Base-by-base conservation (phyloP, 2,329 filamentous ascomycete genomes). In the Fonsecaea nubica region DNA sequence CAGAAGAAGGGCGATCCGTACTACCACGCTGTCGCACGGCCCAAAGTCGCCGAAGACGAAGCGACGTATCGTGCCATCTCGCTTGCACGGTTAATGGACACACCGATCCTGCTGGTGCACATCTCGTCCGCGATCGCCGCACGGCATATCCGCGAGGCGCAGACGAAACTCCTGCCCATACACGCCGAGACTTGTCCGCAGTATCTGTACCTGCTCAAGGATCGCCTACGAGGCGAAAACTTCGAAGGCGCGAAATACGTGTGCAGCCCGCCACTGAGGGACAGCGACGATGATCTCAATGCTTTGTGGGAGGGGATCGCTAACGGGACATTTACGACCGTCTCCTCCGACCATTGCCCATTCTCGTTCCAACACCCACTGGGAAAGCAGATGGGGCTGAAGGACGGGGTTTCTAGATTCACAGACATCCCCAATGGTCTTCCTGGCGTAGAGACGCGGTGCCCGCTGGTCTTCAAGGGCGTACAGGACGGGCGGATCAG, bases 141-240 rank as follows among this genome's bases (percentile, higher is more conserved):
- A 10, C 72, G 76, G 4, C 80, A 83, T 67, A 82, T 86, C 58
- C 79, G 82, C 36, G 74, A 78, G 13, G 84, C 85, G 0, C 84
- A 87, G 72, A 80, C 80, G 8, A 73, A 78, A 6, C 79, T 82
- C 0, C 76, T 86, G 15, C 84, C 85, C 0, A 79, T 87, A 18
- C 82, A 84, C 67, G 85, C 82, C 0, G 84, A 87, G 74, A 87
- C 85, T 1, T 87, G 85, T 72, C 85, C 85, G 3, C 85, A 87
- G 62, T 87, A 87, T 68, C 78, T 87, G 13, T 84, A 84, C 66
- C 76, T 87, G 13, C 82, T 82, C 1, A 79, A 80, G n/a, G 76
- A 80, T 7, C 76, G 80, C 52, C 75, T 84, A 4, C 50, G 33
- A 6, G 55, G 50, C 38, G 54, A 62, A 75, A 76, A 77, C 5